A percentile compares a stretch with the other conserved stretches of the same genome.
These are phyloP conservation scores for Kwoniella dejecticola DNA, from an alignment of 768 basidiomycete species.

Conservation along the genomic window DNA sequence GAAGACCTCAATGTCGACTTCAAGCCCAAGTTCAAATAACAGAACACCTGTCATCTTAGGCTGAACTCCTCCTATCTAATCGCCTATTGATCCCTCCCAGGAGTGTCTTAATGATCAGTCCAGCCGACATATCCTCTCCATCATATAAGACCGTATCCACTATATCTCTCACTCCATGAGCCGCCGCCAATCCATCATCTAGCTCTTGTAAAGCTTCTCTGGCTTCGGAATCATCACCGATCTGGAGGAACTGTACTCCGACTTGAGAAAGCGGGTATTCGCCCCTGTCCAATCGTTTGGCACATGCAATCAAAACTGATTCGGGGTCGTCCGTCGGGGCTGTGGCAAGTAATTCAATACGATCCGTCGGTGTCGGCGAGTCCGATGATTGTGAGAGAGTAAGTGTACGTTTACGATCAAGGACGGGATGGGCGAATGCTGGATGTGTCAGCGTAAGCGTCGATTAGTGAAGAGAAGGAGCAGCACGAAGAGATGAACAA, in stretches of 20 bases:
- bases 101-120: slow-evolving; percentile 65
- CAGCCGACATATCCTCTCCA: slow-evolving; percentile 58
- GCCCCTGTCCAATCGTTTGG: slow-evolving; percentile 61
- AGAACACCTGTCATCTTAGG: too few species aligned
- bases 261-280: slow-evolving; percentile 64
- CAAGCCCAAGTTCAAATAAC: too few species aligned
- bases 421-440: slow-evolving; percentile 37
- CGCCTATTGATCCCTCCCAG: slow-evolving; percentile 69
- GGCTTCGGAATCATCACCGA: slow-evolving; percentile 59
- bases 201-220: slow-evolving; percentile 61
- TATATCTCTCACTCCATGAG: slow-evolving; percentile 63
- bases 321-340: slow-evolving; percentile 58
- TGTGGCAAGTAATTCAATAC: slow-evolving; percentile 39
- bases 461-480: not conserved
- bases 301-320: slow-evolving; percentile 56
- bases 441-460: slow-evolving; percentile 18
- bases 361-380: slow-evolving; percentile 16
- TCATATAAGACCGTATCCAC: slow-evolving; percentile 69
- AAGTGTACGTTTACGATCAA: slow-evolving; percentile 17
- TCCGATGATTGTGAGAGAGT: not conserved
- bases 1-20: too few species aligned
- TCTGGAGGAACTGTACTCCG: slow-evolving; percentile 73
- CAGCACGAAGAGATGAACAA: too few species aligned
- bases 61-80: slow-evolving; percentile 54
- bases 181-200: slow-evolving; percentile 63